Evolutionary conservation across 2,329 filamentous ascomycete species (phyloP).

Genomic region (Trichophyton schoenleinii): DNA sequence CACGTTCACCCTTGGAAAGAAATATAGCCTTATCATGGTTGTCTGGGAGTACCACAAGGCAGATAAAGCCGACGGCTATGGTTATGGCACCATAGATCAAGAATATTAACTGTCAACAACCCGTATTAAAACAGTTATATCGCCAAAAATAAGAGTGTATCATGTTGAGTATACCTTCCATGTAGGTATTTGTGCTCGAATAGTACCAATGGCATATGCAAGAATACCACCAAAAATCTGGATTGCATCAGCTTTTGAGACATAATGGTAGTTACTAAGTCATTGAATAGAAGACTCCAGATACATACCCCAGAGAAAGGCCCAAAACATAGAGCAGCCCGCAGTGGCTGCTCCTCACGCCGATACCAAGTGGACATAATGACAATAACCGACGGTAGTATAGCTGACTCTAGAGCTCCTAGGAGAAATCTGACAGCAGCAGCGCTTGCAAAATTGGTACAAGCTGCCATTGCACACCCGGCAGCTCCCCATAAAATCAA

Average conservation of each 20-base stretch:
- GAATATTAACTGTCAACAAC: neutral
- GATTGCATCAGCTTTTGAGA: neutral
- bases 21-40: neutral
- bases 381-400: neutral
- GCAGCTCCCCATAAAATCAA: neutral
- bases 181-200: neutral
- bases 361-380: neutral
- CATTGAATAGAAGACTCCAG: too few species aligned
- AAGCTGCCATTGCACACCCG: neutral
- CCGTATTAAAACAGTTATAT: neutral
- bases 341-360: neutral
- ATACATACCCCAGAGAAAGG: neutral
- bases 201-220: neutral
- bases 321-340: neutral
- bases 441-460: neutral
- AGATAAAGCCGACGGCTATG: neutral
- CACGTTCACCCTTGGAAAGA: neutral
- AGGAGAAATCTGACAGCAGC: neutral
- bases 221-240: neutral
- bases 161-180: neutral
- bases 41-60: neutral
- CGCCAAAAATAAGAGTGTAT: neutral
- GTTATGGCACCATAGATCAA: neutral
- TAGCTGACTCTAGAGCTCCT: neutral
- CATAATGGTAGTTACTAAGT: neutral